These are phyloP conservation scores for Ramaria sp. DNA, from an alignment of 768 basidiomycete species.

Conservation along the genomic window DNA sequence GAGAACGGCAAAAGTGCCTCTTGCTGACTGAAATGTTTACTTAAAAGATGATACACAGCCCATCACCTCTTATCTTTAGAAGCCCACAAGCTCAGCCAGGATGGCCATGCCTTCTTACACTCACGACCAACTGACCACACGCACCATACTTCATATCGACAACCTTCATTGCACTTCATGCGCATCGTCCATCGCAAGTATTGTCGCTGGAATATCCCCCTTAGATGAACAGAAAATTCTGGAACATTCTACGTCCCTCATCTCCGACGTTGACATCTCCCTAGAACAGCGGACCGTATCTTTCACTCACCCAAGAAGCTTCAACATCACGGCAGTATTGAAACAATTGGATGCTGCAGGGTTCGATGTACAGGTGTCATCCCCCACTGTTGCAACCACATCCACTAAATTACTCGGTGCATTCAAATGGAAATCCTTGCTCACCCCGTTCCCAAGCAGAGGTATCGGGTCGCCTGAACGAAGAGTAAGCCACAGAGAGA, in stretches of 20 bases:
- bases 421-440: neutral
- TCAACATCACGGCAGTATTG: neutral
- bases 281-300: neutral
- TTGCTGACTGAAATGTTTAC: neutral
- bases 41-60: neutral
- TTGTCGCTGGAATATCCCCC: neutral
- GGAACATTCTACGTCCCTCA: neutral
- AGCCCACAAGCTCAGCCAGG: neutral
- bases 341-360: slow-evolving; percentile 3
- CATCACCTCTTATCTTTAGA: neutral
- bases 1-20: neutral
- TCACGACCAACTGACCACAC: neutral
- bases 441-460: neutral
- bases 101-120: neutral
- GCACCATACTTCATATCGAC: slow-evolving; percentile 3
- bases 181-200: neutral
- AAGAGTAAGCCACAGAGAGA: slow-evolving; percentile 1
- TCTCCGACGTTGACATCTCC: neutral
- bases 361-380: neutral
- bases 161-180: slow-evolving; percentile 9
- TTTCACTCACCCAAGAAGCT: neutral
- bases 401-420: neutral
- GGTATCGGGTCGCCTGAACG: neutral
- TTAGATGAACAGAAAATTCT: neutral
- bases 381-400: neutral